Base-by-base conservation (phyloP, 108 stramenopile species). In the Cyclotella cryptica region DNA sequence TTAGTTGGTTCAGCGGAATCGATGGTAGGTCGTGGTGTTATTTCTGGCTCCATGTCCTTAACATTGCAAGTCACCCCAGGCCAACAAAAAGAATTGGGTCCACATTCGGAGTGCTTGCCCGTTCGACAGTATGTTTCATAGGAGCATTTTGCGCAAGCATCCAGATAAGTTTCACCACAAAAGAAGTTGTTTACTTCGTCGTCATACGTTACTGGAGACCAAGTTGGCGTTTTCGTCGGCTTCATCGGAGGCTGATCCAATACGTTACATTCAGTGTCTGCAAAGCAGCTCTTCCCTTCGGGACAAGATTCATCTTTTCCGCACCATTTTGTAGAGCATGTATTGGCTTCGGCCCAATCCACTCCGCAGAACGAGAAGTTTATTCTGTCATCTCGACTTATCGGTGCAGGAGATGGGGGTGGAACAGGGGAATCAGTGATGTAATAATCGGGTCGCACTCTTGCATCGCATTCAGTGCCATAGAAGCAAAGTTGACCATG, bases 381-480 rank as follows among this genome's bases (percentile, higher is more conserved):
- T 17, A 55, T 43, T 53, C 49, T 63, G 29, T 54, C 74, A 10
- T 55, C 55, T 45, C 45, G 22, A 13, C 8, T 22, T 30, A 75
- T 27, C 1, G 64, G 74, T 35, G 65, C 8, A 0, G 54, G 55
- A 39, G 74, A 55, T 21, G 65, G 49, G 35, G 24, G 35, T 0
- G 65, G 52, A 28, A 21, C 27, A 17, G 74, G 74, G 7, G 61
- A 2, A 22, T 66, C 43, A 18, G 74, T 75, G 3, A 66, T 19
- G 24, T 63, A 63, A 30, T 75, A 75, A n/a, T 57, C 74, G n/a
- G 54, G 42, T 41, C 53, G 65, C 24, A 75, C 53, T 15, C 74
- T 54, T 18, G 74, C 74, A 75, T 75, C 74, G 29, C 74, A 75
- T 21, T 24, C 51, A 43, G 74, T 75, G 42, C 66, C 49, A 57